Conservation (phyloP, 2,329 filamentous ascomycete species). For the Niveomyces coronatus region DNA sequence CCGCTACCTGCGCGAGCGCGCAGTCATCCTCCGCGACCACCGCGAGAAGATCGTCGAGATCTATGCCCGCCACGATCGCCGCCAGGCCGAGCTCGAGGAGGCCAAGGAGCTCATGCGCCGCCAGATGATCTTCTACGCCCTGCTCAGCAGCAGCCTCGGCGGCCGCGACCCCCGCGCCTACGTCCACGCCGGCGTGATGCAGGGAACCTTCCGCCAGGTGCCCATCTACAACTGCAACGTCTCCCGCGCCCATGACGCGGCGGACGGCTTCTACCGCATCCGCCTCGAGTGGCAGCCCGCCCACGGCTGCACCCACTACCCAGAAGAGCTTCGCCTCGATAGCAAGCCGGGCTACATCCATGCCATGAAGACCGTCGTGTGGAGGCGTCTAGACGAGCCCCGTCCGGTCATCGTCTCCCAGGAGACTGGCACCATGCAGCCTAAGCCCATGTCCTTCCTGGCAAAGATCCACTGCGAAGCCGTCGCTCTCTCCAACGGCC, state of each 20-base stretch:
- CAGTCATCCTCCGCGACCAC: too few species aligned
- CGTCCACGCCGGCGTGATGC: neutral
- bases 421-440: too few species aligned
- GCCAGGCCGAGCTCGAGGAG: neutral
- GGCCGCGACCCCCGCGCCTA: neutral
- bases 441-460: neutral
- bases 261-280: conserved; percentile 1
- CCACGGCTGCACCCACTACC: neutral
- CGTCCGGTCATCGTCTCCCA: too few species aligned
- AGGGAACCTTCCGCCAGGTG: neutral
- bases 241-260: neutral
- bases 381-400: too few species aligned
- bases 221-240: neutral
- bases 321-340: neutral
- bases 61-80: neutral
- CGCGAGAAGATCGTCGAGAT: neutral
- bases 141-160: neutral
- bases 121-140: conserved; percentile 1
- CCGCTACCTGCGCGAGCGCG: too few species aligned
- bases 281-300: neutral
- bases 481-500: neutral
- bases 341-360: neutral
- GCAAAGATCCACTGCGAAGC: neutral
- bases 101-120: conserved; percentile 6
- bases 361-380: neutral